Evolutionary conservation across 148 eudicot genomes (phyloP).

Genomic region (Agrostemma githago): DNA sequence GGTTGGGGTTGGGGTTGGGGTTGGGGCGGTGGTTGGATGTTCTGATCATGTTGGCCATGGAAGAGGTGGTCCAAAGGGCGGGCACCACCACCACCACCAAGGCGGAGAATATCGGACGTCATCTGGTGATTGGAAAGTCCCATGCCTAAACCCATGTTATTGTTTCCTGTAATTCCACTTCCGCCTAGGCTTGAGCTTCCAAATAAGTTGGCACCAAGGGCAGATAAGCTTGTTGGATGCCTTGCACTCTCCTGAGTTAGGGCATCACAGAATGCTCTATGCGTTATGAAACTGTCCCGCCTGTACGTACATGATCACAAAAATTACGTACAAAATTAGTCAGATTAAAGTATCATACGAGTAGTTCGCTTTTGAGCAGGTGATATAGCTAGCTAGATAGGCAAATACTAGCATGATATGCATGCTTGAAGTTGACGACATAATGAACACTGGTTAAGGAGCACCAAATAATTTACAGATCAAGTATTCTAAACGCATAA

Average conservation of each 20-base stretch:
- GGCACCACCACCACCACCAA: slow-evolving; percentile 23
- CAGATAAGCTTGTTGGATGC: slow-evolving; percentile 37
- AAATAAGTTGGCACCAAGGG: slow-evolving; percentile 29
- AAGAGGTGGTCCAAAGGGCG: slow-evolving; percentile 29
- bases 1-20: background rate
- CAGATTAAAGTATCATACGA: background rate
- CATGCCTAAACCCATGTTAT: slow-evolving; percentile 28
- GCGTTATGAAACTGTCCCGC: slow-evolving; percentile 72
- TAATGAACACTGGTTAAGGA: no score
- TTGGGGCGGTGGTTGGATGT: background rate
- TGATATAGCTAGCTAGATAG: no score
- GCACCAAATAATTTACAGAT: no score
- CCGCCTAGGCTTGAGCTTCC: background rate
- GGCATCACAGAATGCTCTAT: slow-evolving; percentile 69
- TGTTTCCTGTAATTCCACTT: slow-evolving; percentile 9
- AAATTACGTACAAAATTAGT: background rate
- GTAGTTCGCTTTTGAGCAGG: no score
- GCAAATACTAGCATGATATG: no score
- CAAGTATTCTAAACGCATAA: no score
- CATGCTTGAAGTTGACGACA: no score
- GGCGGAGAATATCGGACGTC: slow-evolving; percentile 31
- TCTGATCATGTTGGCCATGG: slow-evolving; percentile 13
- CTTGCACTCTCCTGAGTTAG: slow-evolving; percentile 61
- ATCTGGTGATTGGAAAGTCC: slow-evolving; percentile 27
- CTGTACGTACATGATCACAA: slow-evolving; percentile 20